Evolutionary conservation across 2,329 filamentous ascomycete species (phyloP).

Genomic region (Fusarium anguioides): DNA sequence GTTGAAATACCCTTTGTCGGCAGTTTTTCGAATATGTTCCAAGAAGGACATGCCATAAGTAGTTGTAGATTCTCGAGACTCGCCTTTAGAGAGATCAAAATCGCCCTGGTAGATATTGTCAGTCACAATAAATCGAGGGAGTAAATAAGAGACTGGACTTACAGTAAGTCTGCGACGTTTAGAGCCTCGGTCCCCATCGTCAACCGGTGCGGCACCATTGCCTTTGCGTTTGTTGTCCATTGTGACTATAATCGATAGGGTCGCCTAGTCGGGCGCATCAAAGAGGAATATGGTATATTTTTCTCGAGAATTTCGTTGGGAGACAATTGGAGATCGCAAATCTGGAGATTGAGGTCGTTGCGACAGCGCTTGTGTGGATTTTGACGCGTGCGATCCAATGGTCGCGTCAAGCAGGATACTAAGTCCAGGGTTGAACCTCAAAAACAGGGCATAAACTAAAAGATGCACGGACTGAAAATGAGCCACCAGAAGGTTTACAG

Average conservation of each 20-base stretch:
- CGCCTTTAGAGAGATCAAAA: conserved; percentile 64
- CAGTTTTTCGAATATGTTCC: conserved; percentile 78
- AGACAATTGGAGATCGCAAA: conserved; percentile 46
- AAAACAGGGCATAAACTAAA: conserved; percentile 8
- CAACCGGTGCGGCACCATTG: conserved; percentile 57
- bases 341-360: conserved; percentile 28
- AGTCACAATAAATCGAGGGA: conserved; percentile 12
- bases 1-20: conserved; percentile 79
- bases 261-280: conserved; percentile 47
- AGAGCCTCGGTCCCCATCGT: conserved; percentile 63
- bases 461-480: background rate
- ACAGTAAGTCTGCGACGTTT: conserved; percentile 66
- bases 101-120: conserved; percentile 45
- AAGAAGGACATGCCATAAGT: conserved; percentile 78
- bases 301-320: conserved; percentile 24
- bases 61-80: conserved; percentile 75
- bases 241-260: conserved; percentile 37
- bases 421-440: conserved; percentile 12
- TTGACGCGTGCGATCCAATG: conserved; percentile 46
- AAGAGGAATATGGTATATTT: conserved; percentile 20
- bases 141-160: conserved; percentile 52
- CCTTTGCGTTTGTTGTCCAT: conserved; percentile 71
- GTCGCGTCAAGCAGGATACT: conserved; percentile 42
- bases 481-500: background rate
- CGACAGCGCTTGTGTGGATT: conserved; percentile 43